These are phyloP conservation scores for Elongisporangium senticosum DNA, from an alignment of 352 stramenopile genomes.

Conservation along the genomic window DNA sequence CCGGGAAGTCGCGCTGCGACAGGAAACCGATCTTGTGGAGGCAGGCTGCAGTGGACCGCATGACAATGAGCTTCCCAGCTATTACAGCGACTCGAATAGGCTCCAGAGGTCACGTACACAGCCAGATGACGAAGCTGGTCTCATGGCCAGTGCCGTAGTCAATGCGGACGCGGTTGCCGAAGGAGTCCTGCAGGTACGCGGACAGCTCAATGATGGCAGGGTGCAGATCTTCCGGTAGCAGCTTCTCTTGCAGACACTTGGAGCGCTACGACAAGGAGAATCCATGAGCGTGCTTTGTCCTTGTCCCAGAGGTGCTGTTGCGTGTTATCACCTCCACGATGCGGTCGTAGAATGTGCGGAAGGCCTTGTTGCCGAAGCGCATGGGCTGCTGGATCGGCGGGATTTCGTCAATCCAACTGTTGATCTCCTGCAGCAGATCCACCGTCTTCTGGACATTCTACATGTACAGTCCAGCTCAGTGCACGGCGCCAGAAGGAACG, in stretches of 20 bases:
- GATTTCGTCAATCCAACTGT: slow-evolving; percentile 88
- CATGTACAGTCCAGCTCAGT: background rate
- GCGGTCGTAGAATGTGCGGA: slow-evolving; percentile 86
- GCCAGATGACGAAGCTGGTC: slow-evolving; percentile 96
- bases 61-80: background rate
- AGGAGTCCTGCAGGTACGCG: slow-evolving; percentile 94
- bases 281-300: background rate
- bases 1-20: slow-evolving; percentile 71
- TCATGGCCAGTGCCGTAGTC: slow-evolving; percentile 99
- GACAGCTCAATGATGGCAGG: slow-evolving; percentile 87
- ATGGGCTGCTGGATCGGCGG: slow-evolving; percentile 91
- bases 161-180: slow-evolving; percentile 95
- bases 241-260: slow-evolving; percentile 44
- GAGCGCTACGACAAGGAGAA: slow-evolving; percentile 27
- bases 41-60: slow-evolving; percentile 31
- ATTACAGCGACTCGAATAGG: slow-evolving; percentile 9
- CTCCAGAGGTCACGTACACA: slow-evolving; percentile 49
- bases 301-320: background rate
- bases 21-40: slow-evolving; percentile 91
- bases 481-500: background rate
- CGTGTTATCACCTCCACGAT: slow-evolving; percentile 45
- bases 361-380: slow-evolving; percentile 95
- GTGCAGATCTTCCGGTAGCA: slow-evolving; percentile 54
- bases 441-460: slow-evolving; percentile 74
- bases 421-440: slow-evolving; percentile 56